Evolutionary conservation across 371 early-diverging fungal species (phyloP).

Genomic region (Blakeslea trispora): DNA sequence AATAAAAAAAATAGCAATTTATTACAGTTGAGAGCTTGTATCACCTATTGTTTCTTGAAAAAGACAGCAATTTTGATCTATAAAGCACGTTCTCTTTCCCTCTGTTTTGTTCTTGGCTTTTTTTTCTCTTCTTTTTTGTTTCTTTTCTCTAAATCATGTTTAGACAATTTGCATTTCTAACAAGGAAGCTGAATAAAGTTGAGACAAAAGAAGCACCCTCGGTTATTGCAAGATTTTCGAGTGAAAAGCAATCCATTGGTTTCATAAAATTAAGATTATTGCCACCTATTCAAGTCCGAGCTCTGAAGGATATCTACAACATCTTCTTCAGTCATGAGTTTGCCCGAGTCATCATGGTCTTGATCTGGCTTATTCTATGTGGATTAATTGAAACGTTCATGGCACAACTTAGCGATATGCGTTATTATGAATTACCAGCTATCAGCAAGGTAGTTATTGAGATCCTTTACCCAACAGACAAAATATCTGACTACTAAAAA

Average conservation of each 20-base stretch:
- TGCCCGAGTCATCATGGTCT: constrained; percentile 23
- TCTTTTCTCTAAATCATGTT: neutral
- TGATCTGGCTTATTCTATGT: constrained; percentile 32
- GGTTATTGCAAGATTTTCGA: constrained; percentile 15
- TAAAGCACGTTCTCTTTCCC: constrained; percentile 3
- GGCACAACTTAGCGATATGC: constrained; percentile 42
- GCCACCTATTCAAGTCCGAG: constrained; percentile 30
- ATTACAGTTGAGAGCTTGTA: constrained; percentile 5
- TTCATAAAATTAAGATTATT: constrained; percentile 28
- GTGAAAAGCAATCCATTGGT: constrained; percentile 30
- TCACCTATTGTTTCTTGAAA: constrained; percentile 13
- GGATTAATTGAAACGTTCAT: constrained; percentile 40
- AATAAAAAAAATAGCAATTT: neutral
- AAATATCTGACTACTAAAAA: neutral
- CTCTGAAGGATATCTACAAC: constrained; percentile 22
- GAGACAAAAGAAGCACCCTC: constrained; percentile 25
- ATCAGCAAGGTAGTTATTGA: constrained; percentile 24
- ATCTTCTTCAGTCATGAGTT: constrained; percentile 40
- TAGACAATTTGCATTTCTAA: neutral
- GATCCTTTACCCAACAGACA: neutral
- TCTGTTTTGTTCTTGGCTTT: constrained; percentile 5
- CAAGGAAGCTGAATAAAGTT: constrained; percentile 1
- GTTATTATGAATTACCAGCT: constrained; percentile 21
- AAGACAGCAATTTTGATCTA: constrained; percentile 12
- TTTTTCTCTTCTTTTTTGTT: constrained; percentile 3